Base-by-base conservation (phyloP, 108 stramenopile genomes). In the Schizochytrium sp. region DNA sequence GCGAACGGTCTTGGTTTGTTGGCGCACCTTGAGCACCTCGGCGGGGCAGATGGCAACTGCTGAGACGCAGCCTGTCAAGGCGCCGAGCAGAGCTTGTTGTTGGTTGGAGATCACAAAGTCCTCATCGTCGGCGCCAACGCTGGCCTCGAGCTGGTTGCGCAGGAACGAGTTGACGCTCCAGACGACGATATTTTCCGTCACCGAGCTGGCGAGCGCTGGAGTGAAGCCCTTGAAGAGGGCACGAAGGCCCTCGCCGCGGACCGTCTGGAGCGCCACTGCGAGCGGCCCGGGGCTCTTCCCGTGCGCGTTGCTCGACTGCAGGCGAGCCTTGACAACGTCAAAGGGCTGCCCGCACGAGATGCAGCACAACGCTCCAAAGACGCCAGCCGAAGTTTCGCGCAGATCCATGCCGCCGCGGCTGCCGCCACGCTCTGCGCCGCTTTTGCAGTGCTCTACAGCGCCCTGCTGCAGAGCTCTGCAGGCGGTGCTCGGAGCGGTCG, bases 181-280 rank as follows among this genome's bases (percentile, higher is more conserved):
- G 2, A 90, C 71, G 16, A 90, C 90, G n/a, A 87, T 18, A 28
- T 90, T 90, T 23, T 90, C 90, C 5, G 87, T 69, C 41, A 87
- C 44, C 4, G 90, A 87, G 23, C 60, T 71, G 18, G 71, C 53
- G 5, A 90, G 29, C 28, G 90, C 90, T 5, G 90, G 87, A 1
- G 43, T 88, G 21, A 87, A 87, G 19, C 90, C 90, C 87, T 41
- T 28, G 45, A 72, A 89, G 5, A 89, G 89, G 6, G 89, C 89
- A 5, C 19, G 5, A 0, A 57, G 14, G 59, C 89, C 89, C 51
- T 88, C 60, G 14, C 16, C 16, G 4, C 28, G 44, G 5, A 88
- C 76, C 16, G 76, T 83, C 16, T 47, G 48, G 10, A 23, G n/a
- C 10, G 76, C 76, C 19, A 21, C 19, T 12, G 76, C 76, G 48